Conservation (phyloP, 192 early-diverging fungal species). For the Coemansia sp. region DNA sequence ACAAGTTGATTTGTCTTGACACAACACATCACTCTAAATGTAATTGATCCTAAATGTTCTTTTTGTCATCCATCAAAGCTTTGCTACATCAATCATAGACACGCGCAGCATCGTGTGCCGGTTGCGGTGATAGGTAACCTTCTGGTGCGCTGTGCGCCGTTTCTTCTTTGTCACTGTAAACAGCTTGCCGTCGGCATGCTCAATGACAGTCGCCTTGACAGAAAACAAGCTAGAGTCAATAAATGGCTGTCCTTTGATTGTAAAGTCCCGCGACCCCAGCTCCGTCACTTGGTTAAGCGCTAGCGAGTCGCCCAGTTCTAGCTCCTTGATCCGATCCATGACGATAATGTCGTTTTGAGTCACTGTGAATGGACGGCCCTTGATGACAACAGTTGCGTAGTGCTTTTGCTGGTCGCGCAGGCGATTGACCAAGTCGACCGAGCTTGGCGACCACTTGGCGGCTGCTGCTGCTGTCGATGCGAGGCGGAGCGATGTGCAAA, state of each 20-base stretch:
- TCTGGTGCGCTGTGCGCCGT: conserved; percentile 71
- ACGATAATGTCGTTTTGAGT: conserved; percentile 85
- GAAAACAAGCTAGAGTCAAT: conserved; percentile 66
- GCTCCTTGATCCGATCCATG: conserved; percentile 75
- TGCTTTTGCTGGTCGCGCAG: conserved; percentile 66
- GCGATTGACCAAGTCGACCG: conserved; percentile 27
- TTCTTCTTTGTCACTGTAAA: conserved; percentile 75
- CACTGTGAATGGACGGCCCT: conserved; percentile 81
- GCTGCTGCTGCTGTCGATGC: conserved; percentile 1
- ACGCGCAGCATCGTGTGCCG: conserved; percentile 72
- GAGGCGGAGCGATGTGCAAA: background rate
- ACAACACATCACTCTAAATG: too few species aligned
- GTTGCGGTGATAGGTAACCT: conserved; percentile 64
- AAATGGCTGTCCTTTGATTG: conserved; percentile 81
- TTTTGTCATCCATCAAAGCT: conserved; percentile 7
- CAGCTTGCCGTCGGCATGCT: conserved; percentile 77
- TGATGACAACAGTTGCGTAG: conserved; percentile 86
- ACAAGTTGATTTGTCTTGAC: too few species aligned
- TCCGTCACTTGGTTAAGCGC: conserved; percentile 82
- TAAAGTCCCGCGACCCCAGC: conserved; percentile 76
- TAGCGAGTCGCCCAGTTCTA: conserved; percentile 83
- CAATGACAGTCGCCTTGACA: conserved; percentile 83
- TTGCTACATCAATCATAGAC: conserved; percentile 61
- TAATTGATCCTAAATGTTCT: too few species aligned
- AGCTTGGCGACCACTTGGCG: conserved; percentile 27